Base-by-base conservation (phyloP, 805 yeast genomes). In the Dipodascopsis uninucleata region DNA sequence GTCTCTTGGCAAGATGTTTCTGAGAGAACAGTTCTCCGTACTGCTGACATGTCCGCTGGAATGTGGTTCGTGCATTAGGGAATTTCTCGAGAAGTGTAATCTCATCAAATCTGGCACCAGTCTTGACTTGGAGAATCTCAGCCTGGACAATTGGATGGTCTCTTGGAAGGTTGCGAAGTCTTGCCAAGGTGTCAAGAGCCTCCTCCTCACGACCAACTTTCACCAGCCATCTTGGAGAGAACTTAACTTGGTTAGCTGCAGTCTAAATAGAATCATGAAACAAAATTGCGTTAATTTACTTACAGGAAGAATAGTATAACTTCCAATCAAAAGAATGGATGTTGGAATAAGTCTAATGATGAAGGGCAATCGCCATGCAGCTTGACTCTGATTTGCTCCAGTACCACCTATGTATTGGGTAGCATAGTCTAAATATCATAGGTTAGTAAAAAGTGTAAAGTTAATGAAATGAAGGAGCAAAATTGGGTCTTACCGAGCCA, bases 301-400 rank as follows among this genome's bases (percentile, higher is more conserved):
- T 63, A 22, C 70, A 41, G 24, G 64, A 40, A 80, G 78, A 44
- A 76, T 61, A 39, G 67, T 60, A 29, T 65, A 53, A 7, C 71
- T 64, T 41, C 75, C 68, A 5, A 54, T 37, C 12, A 68, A 63
- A 48, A 77, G 64, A 20, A 71, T 43, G 10, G 62, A 39, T 10
- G 79, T 79, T 44, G 77, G 77, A 31, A 75, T 49, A 31, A 75
- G 65, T 52, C 75, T 79, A 44, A 75, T 60, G 3, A 72, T 74
- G 36, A 74, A 63, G 7, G 79, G 78, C 43, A 75, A 61, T 59
- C 77, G 54, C 62, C 69, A 69, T 17, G 65, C 63, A 22, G 64
- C 57, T 2, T 61, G 60, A 28, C 54, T 43, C 35, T 57, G 59
- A 28, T 39, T 39, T 34, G 37, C 44, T 16, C 31, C 57, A 8